Conservation (phyloP, 2,329 filamentous ascomycete species). For the Leptographium galeiforme region DNA sequence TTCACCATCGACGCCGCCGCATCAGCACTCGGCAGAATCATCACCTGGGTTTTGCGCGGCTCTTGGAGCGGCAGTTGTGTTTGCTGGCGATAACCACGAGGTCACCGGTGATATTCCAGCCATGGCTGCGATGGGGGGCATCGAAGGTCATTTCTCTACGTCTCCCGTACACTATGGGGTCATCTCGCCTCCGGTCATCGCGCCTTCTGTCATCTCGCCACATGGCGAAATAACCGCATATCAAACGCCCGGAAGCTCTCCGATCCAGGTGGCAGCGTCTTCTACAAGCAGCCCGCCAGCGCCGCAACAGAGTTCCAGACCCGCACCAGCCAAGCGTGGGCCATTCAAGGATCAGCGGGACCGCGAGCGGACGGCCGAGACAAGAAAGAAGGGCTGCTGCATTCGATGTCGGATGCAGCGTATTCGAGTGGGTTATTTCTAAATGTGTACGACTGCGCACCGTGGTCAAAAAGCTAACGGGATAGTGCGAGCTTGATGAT, state of each 20-base stretch:
- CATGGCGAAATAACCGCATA: too few relatives aligned
- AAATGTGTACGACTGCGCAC: neutral
- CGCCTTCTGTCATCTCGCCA: too few relatives aligned
- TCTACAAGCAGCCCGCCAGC: neutral
- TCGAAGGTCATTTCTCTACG: too few relatives aligned
- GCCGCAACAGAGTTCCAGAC: constrained; percentile 15
- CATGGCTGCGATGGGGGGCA: too few relatives aligned
- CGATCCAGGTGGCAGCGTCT: neutral
- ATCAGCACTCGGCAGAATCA: neutral
- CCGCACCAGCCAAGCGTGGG: constrained; percentile 29
- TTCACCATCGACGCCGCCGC: neutral
- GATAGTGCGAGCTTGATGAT: constrained; percentile 38
- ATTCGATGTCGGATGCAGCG: constrained; percentile 49
- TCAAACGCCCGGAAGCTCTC: too few relatives aligned
- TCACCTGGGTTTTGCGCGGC: neutral
- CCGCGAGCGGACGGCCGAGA: constrained; percentile 41
- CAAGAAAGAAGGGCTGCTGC: constrained; percentile 44
- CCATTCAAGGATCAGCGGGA: constrained; percentile 40
- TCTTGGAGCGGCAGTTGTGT: too few relatives aligned
- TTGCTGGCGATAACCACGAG: too few relatives aligned
- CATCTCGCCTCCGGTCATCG: too few relatives aligned
- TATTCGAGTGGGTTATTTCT: constrained; percentile 35
- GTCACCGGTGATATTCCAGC: too few relatives aligned
- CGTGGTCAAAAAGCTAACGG: neutral
- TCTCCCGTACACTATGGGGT: too few relatives aligned